Conservation (phyloP, 129 eudicot genomes). For the Kitagawia praeruptora region DNA sequence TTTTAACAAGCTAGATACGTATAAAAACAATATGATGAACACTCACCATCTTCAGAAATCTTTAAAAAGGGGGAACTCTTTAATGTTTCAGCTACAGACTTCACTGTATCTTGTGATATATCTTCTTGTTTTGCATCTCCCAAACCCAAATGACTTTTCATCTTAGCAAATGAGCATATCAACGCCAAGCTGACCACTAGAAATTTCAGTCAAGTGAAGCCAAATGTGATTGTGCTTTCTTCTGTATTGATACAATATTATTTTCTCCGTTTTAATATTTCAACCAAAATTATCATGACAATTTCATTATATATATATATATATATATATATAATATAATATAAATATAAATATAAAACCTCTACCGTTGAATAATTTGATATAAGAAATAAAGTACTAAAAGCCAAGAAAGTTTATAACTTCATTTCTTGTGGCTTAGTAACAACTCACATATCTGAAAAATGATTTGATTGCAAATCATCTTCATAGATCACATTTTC, state of each 20-base stretch:
- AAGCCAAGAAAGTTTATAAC: background rate
- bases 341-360: too few species aligned
- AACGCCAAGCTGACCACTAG: slow-evolving; percentile 87
- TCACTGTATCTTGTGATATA: slow-evolving; percentile 64
- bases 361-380: too few species aligned
- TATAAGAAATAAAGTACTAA: background rate
- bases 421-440: background rate
- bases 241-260: background rate
- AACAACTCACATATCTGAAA: background rate
- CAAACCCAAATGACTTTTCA: slow-evolving; percentile 67
- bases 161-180: slow-evolving; percentile 78
- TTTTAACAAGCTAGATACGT: background rate
- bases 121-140: slow-evolving; percentile 75
- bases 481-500: background rate
- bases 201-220: slow-evolving; percentile 43
- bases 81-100: slow-evolving; percentile 73
- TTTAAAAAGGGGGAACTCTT: slow-evolving; percentile 58
- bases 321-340: too few species aligned
- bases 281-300: background rate
- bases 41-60: slow-evolving; percentile 81
- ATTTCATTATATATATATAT: too few species aligned
- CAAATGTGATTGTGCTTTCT: background rate
- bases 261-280: background rate
- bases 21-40: background rate
- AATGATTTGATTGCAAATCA: background rate